These are phyloP conservation scores for Grammothele lineata DNA, from an alignment of 768 basidiomycete genomes.

Conservation along the genomic window DNA sequence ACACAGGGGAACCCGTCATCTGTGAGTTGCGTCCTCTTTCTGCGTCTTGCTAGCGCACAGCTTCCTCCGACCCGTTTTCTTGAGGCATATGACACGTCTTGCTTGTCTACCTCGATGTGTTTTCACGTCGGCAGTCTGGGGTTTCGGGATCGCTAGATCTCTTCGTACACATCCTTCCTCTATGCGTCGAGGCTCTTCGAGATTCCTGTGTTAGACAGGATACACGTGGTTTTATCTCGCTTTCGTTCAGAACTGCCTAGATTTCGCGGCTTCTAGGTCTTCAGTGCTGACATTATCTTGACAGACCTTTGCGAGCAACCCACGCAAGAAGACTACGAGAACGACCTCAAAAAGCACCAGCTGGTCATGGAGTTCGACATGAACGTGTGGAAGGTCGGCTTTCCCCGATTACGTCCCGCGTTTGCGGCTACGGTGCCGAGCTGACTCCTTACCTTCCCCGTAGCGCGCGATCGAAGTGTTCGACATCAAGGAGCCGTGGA, in stretches of 20 bases:
- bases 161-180: too few relatives aligned
- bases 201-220: too few relatives aligned
- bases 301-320: slow-evolving; percentile 65
- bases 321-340: slow-evolving; percentile 54
- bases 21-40: slow-evolving; percentile 43
- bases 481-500: slow-evolving; percentile 67
- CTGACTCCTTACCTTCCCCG: not conserved
- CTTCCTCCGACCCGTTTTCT: not conserved
- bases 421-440: not conserved
- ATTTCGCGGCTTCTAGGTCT: too few relatives aligned
- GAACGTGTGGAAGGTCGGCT: slow-evolving; percentile 77
- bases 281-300: not conserved
- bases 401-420: not conserved
- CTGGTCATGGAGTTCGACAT: slow-evolving; percentile 91
- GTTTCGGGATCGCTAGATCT: too few relatives aligned
- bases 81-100: too few relatives aligned
- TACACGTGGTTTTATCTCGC: too few relatives aligned
- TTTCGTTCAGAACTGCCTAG: too few relatives aligned
- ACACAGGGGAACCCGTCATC: slow-evolving; percentile 65
- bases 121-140: too few relatives aligned
- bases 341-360: slow-evolving; percentile 71
- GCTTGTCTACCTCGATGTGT: too few relatives aligned
- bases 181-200: too few relatives aligned
- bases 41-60: not conserved
- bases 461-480: slow-evolving; percentile 88